Evolutionary conservation across 1,284 basidiomycete species (phyloP).

Genomic region (Austropuccinia psidii): DNA sequence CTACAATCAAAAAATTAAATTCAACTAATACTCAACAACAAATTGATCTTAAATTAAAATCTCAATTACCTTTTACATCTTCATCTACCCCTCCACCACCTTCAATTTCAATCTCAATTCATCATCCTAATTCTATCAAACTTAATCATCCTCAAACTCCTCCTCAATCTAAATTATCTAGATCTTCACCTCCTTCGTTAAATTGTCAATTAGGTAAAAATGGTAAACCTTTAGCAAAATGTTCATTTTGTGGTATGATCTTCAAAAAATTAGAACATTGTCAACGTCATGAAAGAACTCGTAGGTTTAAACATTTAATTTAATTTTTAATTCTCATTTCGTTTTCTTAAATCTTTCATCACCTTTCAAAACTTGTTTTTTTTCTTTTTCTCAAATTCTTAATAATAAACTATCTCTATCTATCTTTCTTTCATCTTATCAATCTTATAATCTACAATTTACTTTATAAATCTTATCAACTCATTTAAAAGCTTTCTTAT

Average conservation of each 20-base stretch:
- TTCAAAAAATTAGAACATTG: constrained; percentile 37
- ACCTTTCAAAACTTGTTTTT: no score
- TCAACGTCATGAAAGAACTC: constrained; percentile 35
- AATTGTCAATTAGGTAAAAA: constrained; percentile 1
- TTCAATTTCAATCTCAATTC: neutral
- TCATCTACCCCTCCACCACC: neutral
- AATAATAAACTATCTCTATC: neutral
- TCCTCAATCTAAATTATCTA: no score
- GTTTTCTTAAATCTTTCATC: neutral
- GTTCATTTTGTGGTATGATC: constrained; percentile 33
- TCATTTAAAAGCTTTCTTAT: no score
- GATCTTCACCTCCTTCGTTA: neutral
- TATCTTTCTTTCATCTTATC: neutral
- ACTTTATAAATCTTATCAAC: no score
- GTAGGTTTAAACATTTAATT: no score
- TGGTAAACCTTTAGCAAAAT: constrained; percentile 26
- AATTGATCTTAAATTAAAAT: neutral
- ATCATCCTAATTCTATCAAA: neutral
- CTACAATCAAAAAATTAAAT: neutral
- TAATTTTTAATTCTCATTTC: neutral
- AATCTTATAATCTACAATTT: no score
- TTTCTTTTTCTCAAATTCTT: neutral
- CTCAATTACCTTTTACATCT: neutral
- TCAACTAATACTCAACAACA: neutral
- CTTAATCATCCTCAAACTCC: neutral